phyloP scores from a whole-genome alignment of 768 basidiomycete species.

The Suillus bovinus region DNA sequence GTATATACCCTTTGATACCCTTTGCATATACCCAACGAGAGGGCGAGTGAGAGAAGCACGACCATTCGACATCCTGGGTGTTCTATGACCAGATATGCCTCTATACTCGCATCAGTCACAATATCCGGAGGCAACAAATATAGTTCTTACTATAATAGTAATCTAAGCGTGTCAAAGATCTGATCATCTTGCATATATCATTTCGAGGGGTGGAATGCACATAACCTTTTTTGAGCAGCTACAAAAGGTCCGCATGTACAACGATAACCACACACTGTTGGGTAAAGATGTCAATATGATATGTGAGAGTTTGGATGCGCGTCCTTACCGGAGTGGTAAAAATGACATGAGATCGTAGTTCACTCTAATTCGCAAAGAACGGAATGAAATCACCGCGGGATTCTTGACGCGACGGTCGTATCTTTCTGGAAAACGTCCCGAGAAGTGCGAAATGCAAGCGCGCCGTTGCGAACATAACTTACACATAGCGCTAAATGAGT shows the following conservation, averaged over 20 bases:
- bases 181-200: neutral
- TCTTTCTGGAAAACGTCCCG: neutral
- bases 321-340: neutral
- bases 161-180: neutral
- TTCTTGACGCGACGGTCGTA: neutral
- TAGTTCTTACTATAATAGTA: too few species aligned
- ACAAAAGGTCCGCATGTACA: neutral
- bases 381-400: neutral
- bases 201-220: neutral
- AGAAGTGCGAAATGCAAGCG: neutral
- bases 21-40: neutral
- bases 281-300: neutral
- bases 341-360: neutral
- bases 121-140: neutral
- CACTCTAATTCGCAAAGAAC: neutral
- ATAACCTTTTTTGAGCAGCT: neutral
- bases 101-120: neutral
- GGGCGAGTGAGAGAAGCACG: neutral
- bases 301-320: neutral
- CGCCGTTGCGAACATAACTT: too few species aligned
- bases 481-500: too few species aligned
- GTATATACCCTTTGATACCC: constrained; percentile 1
- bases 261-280: too few species aligned
- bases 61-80: neutral
- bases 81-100: neutral